Conservation (phyloP, 2,329 filamentous ascomycete genomes). For the Clonostachys rhizophaga region DNA sequence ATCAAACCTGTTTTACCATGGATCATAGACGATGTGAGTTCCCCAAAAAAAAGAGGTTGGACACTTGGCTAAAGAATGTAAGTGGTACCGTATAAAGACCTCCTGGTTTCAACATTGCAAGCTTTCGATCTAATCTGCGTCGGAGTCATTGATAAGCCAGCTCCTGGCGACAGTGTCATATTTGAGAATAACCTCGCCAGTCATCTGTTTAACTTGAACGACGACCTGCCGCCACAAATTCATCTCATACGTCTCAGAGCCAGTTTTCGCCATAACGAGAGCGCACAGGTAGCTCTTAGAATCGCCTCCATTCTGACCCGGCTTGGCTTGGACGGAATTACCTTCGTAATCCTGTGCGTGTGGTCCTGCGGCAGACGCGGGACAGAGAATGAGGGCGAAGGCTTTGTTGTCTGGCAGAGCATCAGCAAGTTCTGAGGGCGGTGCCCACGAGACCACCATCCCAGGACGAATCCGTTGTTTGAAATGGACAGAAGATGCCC, state of each 20-base stretch:
- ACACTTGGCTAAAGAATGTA: too few species aligned
- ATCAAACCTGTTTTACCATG: too few species aligned
- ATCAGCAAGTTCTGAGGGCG: slow-evolving; percentile 5
- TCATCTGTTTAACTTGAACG: slow-evolving; percentile 25
- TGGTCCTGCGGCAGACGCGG: not conserved
- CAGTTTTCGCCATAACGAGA: slow-evolving; percentile 21
- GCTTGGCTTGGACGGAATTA: not conserved
- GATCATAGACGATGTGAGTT: too few species aligned
- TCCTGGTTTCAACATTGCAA: too few species aligned
- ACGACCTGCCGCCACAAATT: slow-evolving; percentile 30
- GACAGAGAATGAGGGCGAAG: slow-evolving; percentile 15
- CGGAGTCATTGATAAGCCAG: too few species aligned
- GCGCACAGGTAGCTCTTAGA: slow-evolving; percentile 25
- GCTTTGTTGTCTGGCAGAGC: slow-evolving; percentile 6
- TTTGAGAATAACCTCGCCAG: slow-evolving; percentile 32
- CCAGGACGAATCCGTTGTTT: slow-evolving; percentile 32
- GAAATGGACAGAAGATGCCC: slow-evolving; percentile 20
- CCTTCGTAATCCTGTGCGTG: not conserved
- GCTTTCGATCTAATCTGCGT: too few species aligned
- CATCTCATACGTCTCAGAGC: slow-evolving; percentile 30
- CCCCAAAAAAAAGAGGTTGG: too few species aligned
- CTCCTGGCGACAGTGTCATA: slow-evolving; percentile 20
- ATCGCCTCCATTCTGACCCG: not conserved
- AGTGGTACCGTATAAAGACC: too few species aligned
- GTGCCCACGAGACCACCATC: slow-evolving; percentile 30